These are phyloP conservation scores for Discostella stelligera DNA, from an alignment of 352 stramenopile species.

Conservation along the genomic window DNA sequence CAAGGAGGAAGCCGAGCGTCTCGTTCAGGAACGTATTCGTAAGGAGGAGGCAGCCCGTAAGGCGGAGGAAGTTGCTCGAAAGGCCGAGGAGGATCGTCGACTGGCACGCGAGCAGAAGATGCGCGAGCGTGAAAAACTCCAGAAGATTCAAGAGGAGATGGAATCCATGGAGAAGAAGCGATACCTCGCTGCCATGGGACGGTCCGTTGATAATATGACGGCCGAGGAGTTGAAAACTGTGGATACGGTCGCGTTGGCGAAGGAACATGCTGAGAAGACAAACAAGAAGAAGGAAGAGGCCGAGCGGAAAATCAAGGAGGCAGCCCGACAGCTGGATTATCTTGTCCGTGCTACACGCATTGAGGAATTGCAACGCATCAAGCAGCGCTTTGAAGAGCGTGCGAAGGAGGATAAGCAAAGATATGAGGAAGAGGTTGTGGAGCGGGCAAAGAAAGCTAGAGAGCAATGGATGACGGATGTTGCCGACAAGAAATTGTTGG, in stretches of 20 bases:
- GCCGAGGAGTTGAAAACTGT: conserved; percentile 78
- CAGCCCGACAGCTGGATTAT: conserved; percentile 93
- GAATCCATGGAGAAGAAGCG: conserved; percentile 89
- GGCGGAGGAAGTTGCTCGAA: conserved; percentile 89
- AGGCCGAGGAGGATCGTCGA: conserved; percentile 89
- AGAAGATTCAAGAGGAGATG: conserved; percentile 94
- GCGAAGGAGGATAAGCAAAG: conserved; percentile 84
- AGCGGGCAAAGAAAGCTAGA: conserved; percentile 85
- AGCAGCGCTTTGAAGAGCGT: conserved; percentile 82
- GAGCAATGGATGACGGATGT: conserved; percentile 88
- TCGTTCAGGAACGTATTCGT: conserved; percentile 90
- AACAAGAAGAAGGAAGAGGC: conserved; percentile 93
- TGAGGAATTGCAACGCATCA: conserved; percentile 90
- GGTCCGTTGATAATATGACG: conserved; percentile 81
- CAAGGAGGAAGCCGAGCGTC: conserved; percentile 94
- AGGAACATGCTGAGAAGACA: conserved; percentile 92
- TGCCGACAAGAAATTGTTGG: conserved; percentile 85
- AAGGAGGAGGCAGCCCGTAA: conserved; percentile 83
- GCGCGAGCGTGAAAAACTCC: conserved; percentile 91
- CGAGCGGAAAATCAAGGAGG: conserved; percentile 90
- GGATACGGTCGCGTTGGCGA: conserved; percentile 79
- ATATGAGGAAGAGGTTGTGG: conserved; percentile 83
- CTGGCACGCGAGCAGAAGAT: conserved; percentile 68
- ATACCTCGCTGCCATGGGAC: conserved; percentile 78
- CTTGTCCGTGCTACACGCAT: conserved; percentile 94